These are phyloP conservation scores for Diaporthe eres DNA, from an alignment of 2,329 filamentous ascomycete genomes.

Conservation along the genomic window DNA sequence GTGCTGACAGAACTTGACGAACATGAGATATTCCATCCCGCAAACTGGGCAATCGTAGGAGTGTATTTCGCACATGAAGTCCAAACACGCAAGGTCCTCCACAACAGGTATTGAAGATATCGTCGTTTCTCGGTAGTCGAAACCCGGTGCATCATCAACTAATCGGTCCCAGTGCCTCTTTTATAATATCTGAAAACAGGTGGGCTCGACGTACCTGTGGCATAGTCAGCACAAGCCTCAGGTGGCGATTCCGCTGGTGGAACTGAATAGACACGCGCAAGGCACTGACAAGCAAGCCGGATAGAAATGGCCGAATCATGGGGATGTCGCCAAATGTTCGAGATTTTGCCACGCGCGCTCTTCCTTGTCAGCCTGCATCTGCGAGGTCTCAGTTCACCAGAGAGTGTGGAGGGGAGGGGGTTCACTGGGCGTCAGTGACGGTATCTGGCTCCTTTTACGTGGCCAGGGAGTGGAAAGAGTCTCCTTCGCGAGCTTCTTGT, in stretches of 20 bases:
- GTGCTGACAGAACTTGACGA: slow-evolving; percentile 68
- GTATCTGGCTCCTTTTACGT: neutral
- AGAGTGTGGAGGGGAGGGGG: slow-evolving; percentile 33
- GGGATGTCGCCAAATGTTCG: slow-evolving; percentile 3
- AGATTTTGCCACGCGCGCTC: slow-evolving; percentile 35
- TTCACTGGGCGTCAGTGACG: slow-evolving; percentile 4
- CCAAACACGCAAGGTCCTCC: slow-evolving; percentile 20
- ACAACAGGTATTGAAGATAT: slow-evolving; percentile 41
- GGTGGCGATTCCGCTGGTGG: slow-evolving; percentile 4
- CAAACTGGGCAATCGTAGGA: slow-evolving; percentile 70
- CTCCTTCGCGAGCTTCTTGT: neutral
- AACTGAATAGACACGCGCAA: slow-evolving; percentile 15
- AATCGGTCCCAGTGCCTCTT: neutral
- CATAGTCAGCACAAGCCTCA: slow-evolving; percentile 37
- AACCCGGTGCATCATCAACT: slow-evolving; percentile 34
- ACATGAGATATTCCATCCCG: slow-evolving; percentile 71
- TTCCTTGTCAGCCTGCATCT: slow-evolving; percentile 24
- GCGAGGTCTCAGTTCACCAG: slow-evolving; percentile 20
- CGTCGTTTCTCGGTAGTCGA: slow-evolving; percentile 20
- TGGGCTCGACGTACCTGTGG: slow-evolving; percentile 6
- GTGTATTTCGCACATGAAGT: slow-evolving; percentile 73
- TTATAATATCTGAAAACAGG: slow-evolving; percentile 6
- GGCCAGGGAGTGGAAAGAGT: neutral
- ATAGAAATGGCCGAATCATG: slow-evolving; percentile 25
- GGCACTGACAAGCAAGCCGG: slow-evolving; percentile 38